Evolutionary conservation across 163 green algal species (phyloP).

Genomic region (Chlamydomonas reinhardtii): DNA sequence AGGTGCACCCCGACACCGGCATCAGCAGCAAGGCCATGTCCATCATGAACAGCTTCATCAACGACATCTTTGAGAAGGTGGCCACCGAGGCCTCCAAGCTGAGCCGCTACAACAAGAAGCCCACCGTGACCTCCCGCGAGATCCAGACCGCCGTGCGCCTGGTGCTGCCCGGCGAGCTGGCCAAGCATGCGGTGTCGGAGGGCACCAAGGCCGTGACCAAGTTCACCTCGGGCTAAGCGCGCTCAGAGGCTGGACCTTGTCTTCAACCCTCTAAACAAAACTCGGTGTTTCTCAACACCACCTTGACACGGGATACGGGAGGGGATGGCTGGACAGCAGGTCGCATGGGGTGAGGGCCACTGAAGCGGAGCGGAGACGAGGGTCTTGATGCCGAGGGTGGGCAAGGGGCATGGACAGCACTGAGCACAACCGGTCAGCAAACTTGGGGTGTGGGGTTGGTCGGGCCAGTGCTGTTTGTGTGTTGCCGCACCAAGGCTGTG

Average conservation of each 20-base stretch:
- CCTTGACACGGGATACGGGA: neutral
- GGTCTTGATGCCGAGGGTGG: no score
- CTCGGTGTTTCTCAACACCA: constrained; percentile 1
- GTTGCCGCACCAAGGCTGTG: no score
- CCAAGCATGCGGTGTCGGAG: constrained; percentile 93
- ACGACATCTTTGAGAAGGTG: constrained; percentile 94
- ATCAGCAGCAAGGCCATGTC: constrained; percentile 70
- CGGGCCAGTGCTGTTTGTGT: no score
- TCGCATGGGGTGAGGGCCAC: no score
- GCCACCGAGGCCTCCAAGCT: constrained; percentile 84
- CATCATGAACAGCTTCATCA: constrained; percentile 89
- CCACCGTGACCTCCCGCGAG: constrained; percentile 88
- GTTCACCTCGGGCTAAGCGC: constrained; percentile 88
- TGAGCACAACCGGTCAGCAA: no score
- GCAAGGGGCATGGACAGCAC: no score
- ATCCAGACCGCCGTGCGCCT: constrained; percentile 84
- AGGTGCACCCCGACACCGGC: constrained; percentile 87
- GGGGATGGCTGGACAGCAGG: no score
- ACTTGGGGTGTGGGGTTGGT: no score
- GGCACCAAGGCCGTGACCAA: constrained; percentile 97
- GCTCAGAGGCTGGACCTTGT: no score
- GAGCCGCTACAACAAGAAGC: constrained; percentile 94
- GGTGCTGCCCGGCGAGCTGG: constrained; percentile 90
- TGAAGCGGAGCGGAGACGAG: no score
- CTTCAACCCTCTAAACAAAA: neutral